Percentiles rank a stretch among this genome's conserved stretches.
Conservation (phyloP, 106 monocot genomes). For the Iris macrosiphon region DNA sequence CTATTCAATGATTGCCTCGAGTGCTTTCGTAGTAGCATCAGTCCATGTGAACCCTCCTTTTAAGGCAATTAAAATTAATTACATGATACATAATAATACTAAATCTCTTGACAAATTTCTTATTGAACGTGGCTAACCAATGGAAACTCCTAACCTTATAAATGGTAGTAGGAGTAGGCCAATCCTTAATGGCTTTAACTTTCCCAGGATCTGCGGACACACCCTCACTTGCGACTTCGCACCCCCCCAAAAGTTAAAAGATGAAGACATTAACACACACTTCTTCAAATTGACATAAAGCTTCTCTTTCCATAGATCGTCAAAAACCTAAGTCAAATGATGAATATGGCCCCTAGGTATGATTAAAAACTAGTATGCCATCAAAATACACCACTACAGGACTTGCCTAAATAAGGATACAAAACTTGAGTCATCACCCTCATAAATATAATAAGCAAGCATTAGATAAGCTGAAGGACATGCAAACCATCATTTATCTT, state of each 20-base stretch:
- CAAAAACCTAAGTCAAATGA: background rate
- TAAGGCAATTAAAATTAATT: background rate
- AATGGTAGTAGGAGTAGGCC: conserved; percentile 1
- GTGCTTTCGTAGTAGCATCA: background rate
- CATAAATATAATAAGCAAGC: background rate
- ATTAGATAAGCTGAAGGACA: background rate
- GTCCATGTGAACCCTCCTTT: background rate
- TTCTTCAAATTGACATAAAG: conserved; percentile 1
- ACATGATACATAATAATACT: background rate
- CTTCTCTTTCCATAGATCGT: background rate
- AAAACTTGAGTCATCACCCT: background rate
- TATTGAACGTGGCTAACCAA: background rate
- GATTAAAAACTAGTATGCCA: background rate
- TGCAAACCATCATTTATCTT: background rate
- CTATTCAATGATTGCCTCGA: background rate
- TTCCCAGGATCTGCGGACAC: background rate
- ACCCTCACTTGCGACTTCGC: background rate
- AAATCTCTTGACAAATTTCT: background rate
- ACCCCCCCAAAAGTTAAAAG: background rate
- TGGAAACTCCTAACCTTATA: background rate
- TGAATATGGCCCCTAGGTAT: background rate
- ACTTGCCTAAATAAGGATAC: background rate
- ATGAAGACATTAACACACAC: background rate
- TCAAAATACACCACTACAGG: background rate
- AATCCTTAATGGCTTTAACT: background rate